Evolutionary conservation across 192 early-diverging fungal genomes (phyloP).

Genomic region (Pilobolus umbonatus): DNA sequence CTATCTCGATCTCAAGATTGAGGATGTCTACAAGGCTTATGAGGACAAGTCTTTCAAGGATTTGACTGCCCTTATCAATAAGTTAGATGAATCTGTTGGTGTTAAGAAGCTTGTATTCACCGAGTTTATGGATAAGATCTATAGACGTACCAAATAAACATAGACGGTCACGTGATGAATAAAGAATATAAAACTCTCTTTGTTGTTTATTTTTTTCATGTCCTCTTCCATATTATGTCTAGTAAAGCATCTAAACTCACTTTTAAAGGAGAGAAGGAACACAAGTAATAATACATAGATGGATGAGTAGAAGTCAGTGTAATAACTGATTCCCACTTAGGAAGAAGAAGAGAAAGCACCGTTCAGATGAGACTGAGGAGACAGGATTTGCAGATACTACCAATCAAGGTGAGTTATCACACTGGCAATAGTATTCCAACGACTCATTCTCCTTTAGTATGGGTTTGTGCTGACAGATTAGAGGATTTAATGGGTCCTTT

Average conservation of each 20-base stretch:
- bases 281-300: constrained; percentile 39
- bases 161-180: too few species aligned
- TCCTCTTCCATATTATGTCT: constrained; percentile 20
- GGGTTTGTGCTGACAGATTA: constrained; percentile 53
- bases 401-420: constrained; percentile 20
- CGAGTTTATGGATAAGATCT: constrained; percentile 91
- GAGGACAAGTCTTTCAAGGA: constrained; percentile 81
- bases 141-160: constrained; percentile 85
- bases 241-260: constrained; percentile 29
- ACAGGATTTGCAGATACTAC: constrained; percentile 35
- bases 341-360: constrained; percentile 62
- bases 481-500: constrained; percentile 68
- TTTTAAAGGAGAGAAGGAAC: constrained; percentile 59
- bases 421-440: background rate
- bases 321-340: background rate
- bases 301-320: background rate
- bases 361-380: constrained; percentile 33
- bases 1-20: constrained; percentile 77
- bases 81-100: constrained; percentile 69
- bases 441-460: constrained; percentile 41
- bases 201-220: too few species aligned
- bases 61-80: constrained; percentile 69
- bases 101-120: constrained; percentile 83
- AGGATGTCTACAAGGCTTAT: constrained; percentile 76
- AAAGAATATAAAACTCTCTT: too few species aligned